phyloP scores from a whole-genome alignment of 2,329 filamentous ascomycete species.

The Aspergillus fructus region DNA sequence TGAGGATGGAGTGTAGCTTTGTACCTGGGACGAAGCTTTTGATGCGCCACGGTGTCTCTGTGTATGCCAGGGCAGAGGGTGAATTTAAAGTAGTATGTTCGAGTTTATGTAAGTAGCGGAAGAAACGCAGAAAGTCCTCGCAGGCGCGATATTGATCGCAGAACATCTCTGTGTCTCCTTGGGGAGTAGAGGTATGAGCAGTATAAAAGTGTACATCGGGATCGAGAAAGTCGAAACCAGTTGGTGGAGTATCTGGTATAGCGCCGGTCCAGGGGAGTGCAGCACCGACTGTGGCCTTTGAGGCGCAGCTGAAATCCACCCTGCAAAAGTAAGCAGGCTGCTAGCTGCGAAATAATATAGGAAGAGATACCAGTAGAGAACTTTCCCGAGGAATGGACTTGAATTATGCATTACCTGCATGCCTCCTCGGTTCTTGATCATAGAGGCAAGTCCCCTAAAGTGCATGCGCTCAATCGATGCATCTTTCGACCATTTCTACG shows the following conservation, averaged over 20 bases:
- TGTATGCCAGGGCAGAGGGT: slow-evolving; percentile 9
- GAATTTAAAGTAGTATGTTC: slow-evolving; percentile 21
- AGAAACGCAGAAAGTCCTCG: slow-evolving; percentile 33
- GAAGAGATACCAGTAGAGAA: slow-evolving; percentile 30
- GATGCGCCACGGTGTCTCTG: slow-evolving; percentile 3
- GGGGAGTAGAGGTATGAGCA: slow-evolving; percentile 8
- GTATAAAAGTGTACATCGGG: slow-evolving; percentile 22
- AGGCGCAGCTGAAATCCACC: slow-evolving; percentile 33
- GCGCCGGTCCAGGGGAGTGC: slow-evolving; percentile 31
- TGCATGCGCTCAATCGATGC: slow-evolving; percentile 31
- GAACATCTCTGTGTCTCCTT: slow-evolving; percentile 19
- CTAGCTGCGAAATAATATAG: not conserved
- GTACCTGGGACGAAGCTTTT: slow-evolving; percentile 24
- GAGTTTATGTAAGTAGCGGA: slow-evolving; percentile 26
- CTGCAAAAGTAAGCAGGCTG: slow-evolving; percentile 14
- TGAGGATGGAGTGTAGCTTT: slow-evolving; percentile 27
- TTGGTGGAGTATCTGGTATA: slow-evolving; percentile 23
- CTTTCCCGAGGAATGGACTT: slow-evolving; percentile 30
- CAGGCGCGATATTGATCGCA: slow-evolving; percentile 26
- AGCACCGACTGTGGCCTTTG: slow-evolving; percentile 29
- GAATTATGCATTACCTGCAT: slow-evolving; percentile 29
- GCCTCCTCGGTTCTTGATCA: slow-evolving; percentile 30
- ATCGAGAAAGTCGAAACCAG: slow-evolving; percentile 24
- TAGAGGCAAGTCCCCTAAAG: slow-evolving; percentile 27
- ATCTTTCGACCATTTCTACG: slow-evolving; percentile 37